Evolutionary conservation across 148 eudicot species (phyloP).

Genomic region (Camellia sinensis): DNA sequence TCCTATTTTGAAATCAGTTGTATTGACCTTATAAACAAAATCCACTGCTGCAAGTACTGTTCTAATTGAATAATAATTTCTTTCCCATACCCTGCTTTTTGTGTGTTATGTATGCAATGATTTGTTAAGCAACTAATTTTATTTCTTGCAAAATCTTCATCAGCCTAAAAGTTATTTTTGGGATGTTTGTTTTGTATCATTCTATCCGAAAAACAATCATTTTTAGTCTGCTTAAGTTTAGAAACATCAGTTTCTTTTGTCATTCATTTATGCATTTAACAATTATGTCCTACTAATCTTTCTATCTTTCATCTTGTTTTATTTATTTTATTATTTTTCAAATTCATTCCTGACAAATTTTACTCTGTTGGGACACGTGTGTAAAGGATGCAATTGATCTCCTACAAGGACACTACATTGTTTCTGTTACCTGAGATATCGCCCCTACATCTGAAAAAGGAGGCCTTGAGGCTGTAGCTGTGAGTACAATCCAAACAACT

Average conservation of each 20-base stretch:
- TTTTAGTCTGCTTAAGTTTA: too few species aligned
- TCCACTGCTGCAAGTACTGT: neutral
- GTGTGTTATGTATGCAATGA: neutral
- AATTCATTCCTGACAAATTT: constrained; percentile 2
- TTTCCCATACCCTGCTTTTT: neutral
- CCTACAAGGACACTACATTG: constrained; percentile 85
- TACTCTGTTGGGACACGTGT: neutral
- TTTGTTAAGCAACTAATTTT: neutral
- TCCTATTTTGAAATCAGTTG: neutral
- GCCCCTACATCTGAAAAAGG: constrained; percentile 54
- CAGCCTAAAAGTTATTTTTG: too few species aligned
- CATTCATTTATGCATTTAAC: neutral
- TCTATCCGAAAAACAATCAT: too few species aligned
- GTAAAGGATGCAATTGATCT: constrained; percentile 93
- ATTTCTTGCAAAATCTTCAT: neutral
- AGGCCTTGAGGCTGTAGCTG: constrained; percentile 81
- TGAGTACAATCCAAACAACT: constrained; percentile 38
- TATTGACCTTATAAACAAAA: neutral
- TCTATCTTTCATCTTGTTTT: neutral
- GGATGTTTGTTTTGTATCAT: too few species aligned
- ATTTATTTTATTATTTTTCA: neutral
- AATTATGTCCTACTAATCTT: neutral
- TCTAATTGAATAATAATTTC: neutral
- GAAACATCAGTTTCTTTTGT: neutral
- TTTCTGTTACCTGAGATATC: constrained; percentile 66